Base-by-base conservation (phyloP, 2,329 filamentous ascomycete species). In the Teratosphaeria destructans region DNA sequence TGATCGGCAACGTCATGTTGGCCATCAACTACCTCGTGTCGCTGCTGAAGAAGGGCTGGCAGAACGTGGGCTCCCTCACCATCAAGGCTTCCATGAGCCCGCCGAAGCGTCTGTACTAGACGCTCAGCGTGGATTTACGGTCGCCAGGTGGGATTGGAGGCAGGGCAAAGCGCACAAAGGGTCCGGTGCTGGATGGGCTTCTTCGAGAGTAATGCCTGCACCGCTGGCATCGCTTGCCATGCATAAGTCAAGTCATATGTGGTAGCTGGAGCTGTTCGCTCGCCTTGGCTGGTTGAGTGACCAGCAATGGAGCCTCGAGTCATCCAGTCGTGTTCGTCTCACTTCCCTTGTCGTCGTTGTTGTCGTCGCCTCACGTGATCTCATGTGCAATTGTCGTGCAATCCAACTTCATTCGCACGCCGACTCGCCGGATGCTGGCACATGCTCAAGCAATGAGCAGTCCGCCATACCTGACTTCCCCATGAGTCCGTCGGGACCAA, bases 41-140 rank as follows among this genome's bases (percentile, higher is more conserved):
- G 67, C 85, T 99, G 72, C 84, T 99, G 78, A 99, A 99, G 91
- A 99, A 99, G 90, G 94, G 94, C 78, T 99, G 94, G 94, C 94
- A 99, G 86, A 99, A 99, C 86, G 94, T 99, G 75, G 94, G 94
- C 78, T 94, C 89, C 85, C 86, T 99, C 82, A 96, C 92, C 78
- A 94, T 99, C 86, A 99, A 99, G 90, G 94, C 94, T 82, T 89
- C 89, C 83, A 99, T 99, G 94, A 96, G 90, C 80, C 94, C 94
- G 71, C 94, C 94, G 72, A 94, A 91, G 85, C 91, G 94, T 77
- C 82, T 99, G 72, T 99, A 96, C 86, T 99, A 97, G 78, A 71
- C 64, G 65, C 59, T 56, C 12, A 54, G 32, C 32, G 27, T 32
- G 14, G 52, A 11, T 7, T 19, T 23, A 16, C 19, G 43, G 12